These are phyloP conservation scores for Xylariaceae sp. DNA, from an alignment of 2,329 filamentous ascomycete species.

Conservation along the genomic window DNA sequence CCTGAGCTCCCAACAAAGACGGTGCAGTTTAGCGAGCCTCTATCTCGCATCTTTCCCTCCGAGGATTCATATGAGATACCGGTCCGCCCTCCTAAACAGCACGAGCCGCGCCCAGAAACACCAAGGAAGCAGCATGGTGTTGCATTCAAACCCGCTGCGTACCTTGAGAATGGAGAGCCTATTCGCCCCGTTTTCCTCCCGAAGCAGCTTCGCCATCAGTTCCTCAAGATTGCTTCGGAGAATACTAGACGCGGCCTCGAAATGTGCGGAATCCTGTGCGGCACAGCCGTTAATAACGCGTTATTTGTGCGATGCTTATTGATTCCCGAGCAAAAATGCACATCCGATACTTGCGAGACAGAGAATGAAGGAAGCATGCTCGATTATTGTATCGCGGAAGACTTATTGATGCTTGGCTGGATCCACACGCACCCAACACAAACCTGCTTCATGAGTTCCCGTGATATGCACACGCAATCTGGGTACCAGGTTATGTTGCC, in stretches of 20 bases:
- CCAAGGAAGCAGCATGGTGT: slow-evolving; percentile 53
- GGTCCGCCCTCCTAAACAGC: slow-evolving; percentile 34
- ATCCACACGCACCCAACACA: slow-evolving; percentile 97
- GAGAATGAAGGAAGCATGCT: slow-evolving; percentile 80
- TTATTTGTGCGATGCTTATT: slow-evolving; percentile 85
- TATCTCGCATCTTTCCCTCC: slow-evolving; percentile 7
- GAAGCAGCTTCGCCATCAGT: slow-evolving; percentile 64
- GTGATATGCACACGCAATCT: slow-evolving; percentile 88
- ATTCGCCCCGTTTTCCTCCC: slow-evolving; percentile 87
- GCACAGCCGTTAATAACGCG: slow-evolving; percentile 85
- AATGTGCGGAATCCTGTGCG: slow-evolving; percentile 92
- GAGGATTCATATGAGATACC: slow-evolving; percentile 22
- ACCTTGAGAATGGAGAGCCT: slow-evolving; percentile 82
- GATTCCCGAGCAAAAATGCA: slow-evolving; percentile 86
- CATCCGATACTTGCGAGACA: slow-evolving; percentile 91
- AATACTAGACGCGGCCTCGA: slow-evolving; percentile 84
- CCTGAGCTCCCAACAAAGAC: slow-evolving; percentile 34
- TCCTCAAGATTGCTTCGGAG: slow-evolving; percentile 66
- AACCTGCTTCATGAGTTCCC: slow-evolving; percentile 94
- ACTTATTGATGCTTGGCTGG: slow-evolving; percentile 87
- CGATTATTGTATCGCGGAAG: slow-evolving; percentile 81
- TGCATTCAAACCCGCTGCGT: slow-evolving; percentile 79
- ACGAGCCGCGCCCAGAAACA: slow-evolving; percentile 22
- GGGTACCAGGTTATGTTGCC: slow-evolving; percentile 96
- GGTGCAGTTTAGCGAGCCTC: slow-evolving; percentile 30